Percentiles rank a stretch among this genome's conserved stretches.
Conservation (phyloP, 768 basidiomycete genomes). For the Amanita molliuscula region DNA sequence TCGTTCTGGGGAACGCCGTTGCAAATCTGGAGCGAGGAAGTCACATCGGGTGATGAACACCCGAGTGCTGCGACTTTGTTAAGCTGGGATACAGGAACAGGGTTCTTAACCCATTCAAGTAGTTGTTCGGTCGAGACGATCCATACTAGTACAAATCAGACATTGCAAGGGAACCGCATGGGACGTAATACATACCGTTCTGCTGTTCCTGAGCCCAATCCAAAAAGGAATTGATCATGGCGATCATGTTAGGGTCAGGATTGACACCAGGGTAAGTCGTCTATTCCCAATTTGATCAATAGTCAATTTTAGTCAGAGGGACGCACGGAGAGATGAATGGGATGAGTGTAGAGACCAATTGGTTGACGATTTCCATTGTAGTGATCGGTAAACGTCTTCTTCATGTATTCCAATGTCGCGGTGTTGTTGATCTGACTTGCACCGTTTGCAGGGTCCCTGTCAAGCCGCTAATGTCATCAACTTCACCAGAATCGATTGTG, state of each 20-base stretch:
- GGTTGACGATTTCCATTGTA: conserved; percentile 71
- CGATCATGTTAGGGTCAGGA: conserved; percentile 41
- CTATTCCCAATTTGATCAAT: conserved; percentile 14
- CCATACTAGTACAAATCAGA: conserved; percentile 38
- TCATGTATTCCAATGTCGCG: conserved; percentile 62
- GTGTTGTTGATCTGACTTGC: conserved; percentile 37
- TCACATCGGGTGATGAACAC: conserved; percentile 55
- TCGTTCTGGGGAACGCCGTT: conserved; percentile 69
- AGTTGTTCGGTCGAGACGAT: conserved; percentile 66
- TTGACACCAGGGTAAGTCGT: conserved; percentile 50
- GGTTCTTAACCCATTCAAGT: conserved; percentile 65
- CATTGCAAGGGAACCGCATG: not conserved
- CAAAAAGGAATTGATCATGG: conserved; percentile 71
- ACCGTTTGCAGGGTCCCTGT: conserved; percentile 47
- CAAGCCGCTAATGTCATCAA: not conserved
- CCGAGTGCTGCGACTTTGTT: conserved; percentile 41
- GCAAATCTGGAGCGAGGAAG: conserved; percentile 47
- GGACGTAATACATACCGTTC: conserved; percentile 32
- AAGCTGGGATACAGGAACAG: conserved; percentile 53
- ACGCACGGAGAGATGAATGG: conserved; percentile 60
- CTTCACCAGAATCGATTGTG: not conserved
- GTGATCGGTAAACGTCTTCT: conserved; percentile 63
- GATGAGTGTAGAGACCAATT: conserved; percentile 74
- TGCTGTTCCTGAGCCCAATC: conserved; percentile 73
- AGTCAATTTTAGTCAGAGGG: not conserved